Base-by-base conservation (phyloP, 2,329 filamentous ascomycete species). In the Septoria petroselini region DNA sequence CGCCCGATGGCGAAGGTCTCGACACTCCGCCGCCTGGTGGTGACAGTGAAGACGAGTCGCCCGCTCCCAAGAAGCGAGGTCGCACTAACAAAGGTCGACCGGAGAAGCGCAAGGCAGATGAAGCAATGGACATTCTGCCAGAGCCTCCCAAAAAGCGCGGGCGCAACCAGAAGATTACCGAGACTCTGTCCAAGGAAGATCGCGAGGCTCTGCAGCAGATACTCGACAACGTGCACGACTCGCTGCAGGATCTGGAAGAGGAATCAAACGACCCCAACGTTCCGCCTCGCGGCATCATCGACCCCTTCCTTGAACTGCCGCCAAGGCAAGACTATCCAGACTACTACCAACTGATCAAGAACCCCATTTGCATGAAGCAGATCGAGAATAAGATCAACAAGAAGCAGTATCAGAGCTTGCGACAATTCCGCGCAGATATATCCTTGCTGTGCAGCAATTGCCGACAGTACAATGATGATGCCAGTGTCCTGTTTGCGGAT, bases 301-400 rank as follows among this genome's bases (percentile, higher is more conserved):
- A 91, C 25, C 91, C 91, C 0, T 98, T 98, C 70, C 80, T 97
- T 69, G 91, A 93, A 65, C 77, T 96, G 25, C 91, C 91, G 1
- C 85, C 89, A 33, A 94, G 89, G 73, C 84, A 85, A 52, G 84
- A 91, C 52, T 98, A 94, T 66, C 86, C 89, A 19, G 91, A 97
- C 67, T 98, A 98, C 74, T 98, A 96, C 68, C 74, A 91, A 66
- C 83, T 96, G 69, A 98, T 98, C 68, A 82, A 85, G 65, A 85
- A 84, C 47, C 93, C 93, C 0, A 96, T 98, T 65, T 91, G 88
- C 65, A 95, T 97, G 86, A 93, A 95, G 61, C 84, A 90, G 68
- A 95, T 98, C 65, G 83, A 88, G 67, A 88, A 86, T 67, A 91
- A 89, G 76, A 95, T 98, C 73, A 96, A 95, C 75, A 91, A 88